These are phyloP conservation scores for Colletotrichum noveboracense DNA, from an alignment of 2,329 filamentous ascomycete genomes.

Conservation along the genomic window DNA sequence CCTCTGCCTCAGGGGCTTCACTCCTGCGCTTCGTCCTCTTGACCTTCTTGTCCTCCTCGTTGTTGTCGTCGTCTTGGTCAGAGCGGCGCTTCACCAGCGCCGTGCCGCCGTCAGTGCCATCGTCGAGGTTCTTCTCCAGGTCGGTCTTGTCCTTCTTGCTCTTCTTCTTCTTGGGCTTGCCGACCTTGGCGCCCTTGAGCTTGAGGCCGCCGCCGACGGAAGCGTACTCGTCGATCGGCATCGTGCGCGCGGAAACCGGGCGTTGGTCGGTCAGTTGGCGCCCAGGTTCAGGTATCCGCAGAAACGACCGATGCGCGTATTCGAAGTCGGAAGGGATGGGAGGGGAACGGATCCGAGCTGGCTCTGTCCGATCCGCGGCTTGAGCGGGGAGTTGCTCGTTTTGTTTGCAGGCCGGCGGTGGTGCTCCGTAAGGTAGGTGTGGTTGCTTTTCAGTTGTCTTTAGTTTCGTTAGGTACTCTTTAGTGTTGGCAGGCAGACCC, in stretches of 20 bases:
- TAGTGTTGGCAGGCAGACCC: not conserved
- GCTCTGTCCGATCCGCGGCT: not conserved
- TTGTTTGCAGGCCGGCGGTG: not conserved
- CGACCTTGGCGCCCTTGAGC: slow-evolving; percentile 77
- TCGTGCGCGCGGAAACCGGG: slow-evolving; percentile 33
- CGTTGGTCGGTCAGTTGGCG: not conserved
- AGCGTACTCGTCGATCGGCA: slow-evolving; percentile 79
- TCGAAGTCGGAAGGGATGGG: not conserved
- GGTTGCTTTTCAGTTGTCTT: not conserved
- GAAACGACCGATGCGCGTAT: not conserved
- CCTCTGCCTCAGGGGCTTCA: slow-evolving; percentile 31
- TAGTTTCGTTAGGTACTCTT: not conserved
- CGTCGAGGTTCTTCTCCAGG: slow-evolving; percentile 52
- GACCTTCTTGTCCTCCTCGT: slow-evolving; percentile 28
- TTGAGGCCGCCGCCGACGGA: slow-evolving; percentile 76
- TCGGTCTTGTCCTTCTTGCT: slow-evolving; percentile 57
- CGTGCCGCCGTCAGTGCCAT: slow-evolving; percentile 31
- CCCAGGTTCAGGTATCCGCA: not conserved
- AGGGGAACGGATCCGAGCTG: not conserved
- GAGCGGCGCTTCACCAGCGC: slow-evolving; percentile 51
- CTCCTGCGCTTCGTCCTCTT: slow-evolving; percentile 25
- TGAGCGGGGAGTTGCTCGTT: not conserved
- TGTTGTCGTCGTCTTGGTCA: slow-evolving; percentile 29
- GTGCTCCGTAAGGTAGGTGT: not conserved
- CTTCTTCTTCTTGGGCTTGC: slow-evolving; percentile 72